Base-by-base conservation (phyloP, 345 rosid genomes). In the Streptanthus diversifolius region DNA sequence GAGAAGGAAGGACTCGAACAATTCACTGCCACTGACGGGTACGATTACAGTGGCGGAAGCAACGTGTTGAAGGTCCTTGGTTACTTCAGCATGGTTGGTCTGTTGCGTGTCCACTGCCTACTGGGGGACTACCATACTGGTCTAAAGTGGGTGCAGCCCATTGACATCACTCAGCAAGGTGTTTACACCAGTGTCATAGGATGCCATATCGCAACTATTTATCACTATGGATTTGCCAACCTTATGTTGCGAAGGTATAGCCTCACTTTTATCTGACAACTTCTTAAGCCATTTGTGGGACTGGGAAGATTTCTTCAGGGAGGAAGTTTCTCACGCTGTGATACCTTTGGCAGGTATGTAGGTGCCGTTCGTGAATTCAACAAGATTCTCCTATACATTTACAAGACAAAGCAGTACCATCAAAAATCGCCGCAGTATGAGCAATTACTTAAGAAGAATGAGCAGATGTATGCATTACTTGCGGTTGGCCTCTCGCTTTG, bases 211-310 rank as follows among this genome's bases (percentile, higher is more conserved):
- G 72, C 93, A 3, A 85, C 99, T 48, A 49, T 49, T 0, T 95
- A 95, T 75, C 99, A 95, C 80, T 92, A 87, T 61, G 99, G 99
- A 18, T 95, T 95, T 84, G 99, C 99, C 73, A 92, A 79, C 81
- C 95, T 95, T 60, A 92, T 95, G 99, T 45, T 91, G 82, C 82
- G 99, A 57, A 90, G 99, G 96, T 93, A 85, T 64, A n/a, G 10
- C 15, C 49, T 70, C 27, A 6, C 22, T 58, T 21, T 43, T 56
- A 11, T 14, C 60, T 36, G 35, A 37, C 14, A 22, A 3, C 25
- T 24, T 43, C 18, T 54, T 39, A 14, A 0, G 27, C 5, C 36
- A 15, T 53, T 29, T 39, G 7, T 9, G n/a, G 11, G 35, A 18
- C 18, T 13, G n/a, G 27, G 18, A 29, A 25, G 11, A 25, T 52